Conservation (phyloP, 2,329 filamentous ascomycete species). For the Trichophyton verrucosum region DNA sequence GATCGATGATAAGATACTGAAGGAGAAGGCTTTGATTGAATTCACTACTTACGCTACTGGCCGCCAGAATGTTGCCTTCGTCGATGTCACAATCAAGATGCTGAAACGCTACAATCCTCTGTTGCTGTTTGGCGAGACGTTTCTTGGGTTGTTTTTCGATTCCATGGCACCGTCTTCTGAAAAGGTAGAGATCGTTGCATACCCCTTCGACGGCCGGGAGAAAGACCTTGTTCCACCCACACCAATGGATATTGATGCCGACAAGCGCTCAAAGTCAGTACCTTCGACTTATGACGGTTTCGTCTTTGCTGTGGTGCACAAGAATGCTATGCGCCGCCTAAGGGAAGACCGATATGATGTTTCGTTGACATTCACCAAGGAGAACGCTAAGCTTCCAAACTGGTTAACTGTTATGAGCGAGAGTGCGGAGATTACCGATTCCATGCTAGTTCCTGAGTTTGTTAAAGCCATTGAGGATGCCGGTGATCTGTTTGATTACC, state of each 20-base stretch:
- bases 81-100: slow-evolving; percentile 72
- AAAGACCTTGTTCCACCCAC: slow-evolving; percentile 57
- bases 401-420: slow-evolving; percentile 96
- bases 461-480: slow-evolving; percentile 65
- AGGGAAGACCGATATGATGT: slow-evolving; percentile 91
- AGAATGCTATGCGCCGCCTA: slow-evolving; percentile 79
- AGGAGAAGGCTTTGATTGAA: slow-evolving; percentile 79
- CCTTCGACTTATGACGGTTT: slow-evolving; percentile 71
- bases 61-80: slow-evolving; percentile 80
- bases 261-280: slow-evolving; percentile 45
- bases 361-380: slow-evolving; percentile 85
- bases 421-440: slow-evolving; percentile 85
- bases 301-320: slow-evolving; percentile 91
- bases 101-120: slow-evolving; percentile 80
- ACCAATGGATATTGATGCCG: slow-evolving; percentile 45
- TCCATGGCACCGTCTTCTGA: slow-evolving; percentile 58
- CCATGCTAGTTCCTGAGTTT: slow-evolving; percentile 76
- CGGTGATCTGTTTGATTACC: slow-evolving; percentile 69
- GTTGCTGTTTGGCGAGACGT: slow-evolving; percentile 51
- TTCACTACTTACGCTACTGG: slow-evolving; percentile 81
- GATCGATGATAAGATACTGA: slow-evolving; percentile 43
- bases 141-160: slow-evolving; percentile 68
- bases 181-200: slow-evolving; percentile 61
- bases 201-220: slow-evolving; percentile 90
- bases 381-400: slow-evolving; percentile 72